Conservation (phyloP, 352 stramenopile genomes). For the Pseudoperonospora humuli region DNA sequence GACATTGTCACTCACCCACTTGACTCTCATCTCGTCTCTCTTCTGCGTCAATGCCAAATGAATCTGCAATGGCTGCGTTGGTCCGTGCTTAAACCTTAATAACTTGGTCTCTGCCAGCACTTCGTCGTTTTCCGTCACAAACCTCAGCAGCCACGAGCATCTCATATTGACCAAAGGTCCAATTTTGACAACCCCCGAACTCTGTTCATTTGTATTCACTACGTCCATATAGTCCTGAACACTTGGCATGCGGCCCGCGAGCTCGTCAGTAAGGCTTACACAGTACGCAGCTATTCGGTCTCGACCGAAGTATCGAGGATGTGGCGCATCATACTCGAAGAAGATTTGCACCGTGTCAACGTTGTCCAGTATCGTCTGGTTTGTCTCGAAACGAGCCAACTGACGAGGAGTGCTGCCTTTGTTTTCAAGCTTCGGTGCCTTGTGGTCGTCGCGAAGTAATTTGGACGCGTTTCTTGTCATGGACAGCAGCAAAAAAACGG, state of each 20-base stretch:
- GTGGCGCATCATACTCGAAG: slow-evolving; percentile 31
- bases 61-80: slow-evolving; percentile 36
- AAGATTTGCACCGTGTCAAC: slow-evolving; percentile 25
- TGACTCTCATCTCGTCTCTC: slow-evolving; percentile 37
- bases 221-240: slow-evolving; percentile 21
- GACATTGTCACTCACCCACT: slow-evolving; percentile 44
- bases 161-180: slow-evolving; percentile 43
- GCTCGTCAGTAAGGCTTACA: slow-evolving; percentile 19
- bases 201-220: slow-evolving; percentile 15
- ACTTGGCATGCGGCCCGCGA: slow-evolving; percentile 7
- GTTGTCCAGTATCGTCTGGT: slow-evolving; percentile 21
- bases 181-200: slow-evolving; percentile 19
- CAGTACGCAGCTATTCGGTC: slow-evolving; percentile 29
- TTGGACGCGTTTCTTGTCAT: slow-evolving; percentile 6
- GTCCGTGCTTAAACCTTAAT: slow-evolving; percentile 26
- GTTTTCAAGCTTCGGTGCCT: neutral
- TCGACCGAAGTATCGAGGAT: slow-evolving; percentile 14
- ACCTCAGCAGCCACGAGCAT: slow-evolving; percentile 38
- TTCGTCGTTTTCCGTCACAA: slow-evolving; percentile 20
- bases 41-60: slow-evolving; percentile 31
- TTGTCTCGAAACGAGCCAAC: slow-evolving; percentile 23
- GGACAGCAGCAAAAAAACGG: slow-evolving; percentile 12
- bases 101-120: slow-evolving; percentile 26
- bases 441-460: too few species aligned
- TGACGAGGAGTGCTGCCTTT: slow-evolving; percentile 11